These are phyloP conservation scores for Cylindrodendrum hubeiense DNA, from an alignment of 2,329 filamentous ascomycete genomes.

Conservation along the genomic window DNA sequence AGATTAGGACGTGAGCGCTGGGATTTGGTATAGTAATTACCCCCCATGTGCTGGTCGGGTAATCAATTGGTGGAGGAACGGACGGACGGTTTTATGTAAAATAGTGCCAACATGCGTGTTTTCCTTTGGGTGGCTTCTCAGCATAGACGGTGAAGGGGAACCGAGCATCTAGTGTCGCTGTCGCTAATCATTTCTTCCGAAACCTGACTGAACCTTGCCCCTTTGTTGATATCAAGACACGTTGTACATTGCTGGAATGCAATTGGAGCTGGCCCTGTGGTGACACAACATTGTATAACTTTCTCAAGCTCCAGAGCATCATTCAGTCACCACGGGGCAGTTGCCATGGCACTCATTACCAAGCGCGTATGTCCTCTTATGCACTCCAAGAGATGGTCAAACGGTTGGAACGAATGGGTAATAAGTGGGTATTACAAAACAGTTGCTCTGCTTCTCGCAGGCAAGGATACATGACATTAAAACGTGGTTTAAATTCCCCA, in stretches of 20 bases:
- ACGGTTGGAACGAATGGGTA: conserved; percentile 1
- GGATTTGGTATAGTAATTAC: conserved; percentile 37
- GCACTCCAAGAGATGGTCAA: too few relatives aligned
- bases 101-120: conserved; percentile 62
- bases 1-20: conserved; percentile 40
- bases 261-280: neutral
- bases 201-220: neutral
- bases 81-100: conserved; percentile 58
- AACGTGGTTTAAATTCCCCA: conserved; percentile 12
- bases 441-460: neutral
- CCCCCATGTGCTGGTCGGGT: conserved; percentile 39
- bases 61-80: conserved; percentile 41
- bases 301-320: neutral
- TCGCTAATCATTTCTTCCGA: conserved; percentile 45
- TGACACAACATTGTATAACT: neutral
- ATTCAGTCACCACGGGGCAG: neutral
- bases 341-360: too few relatives aligned
- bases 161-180: conserved; percentile 58
- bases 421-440: conserved; percentile 12
- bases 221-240: neutral
- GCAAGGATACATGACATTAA: conserved; percentile 16
- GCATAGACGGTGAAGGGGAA: conserved; percentile 61
- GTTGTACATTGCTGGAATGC: neutral
- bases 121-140: conserved; percentile 55
- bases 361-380: too few relatives aligned